These are phyloP conservation scores for Arachnopeziza araneosa DNA, from an alignment of 2,329 filamentous ascomycete genomes.

Conservation along the genomic window DNA sequence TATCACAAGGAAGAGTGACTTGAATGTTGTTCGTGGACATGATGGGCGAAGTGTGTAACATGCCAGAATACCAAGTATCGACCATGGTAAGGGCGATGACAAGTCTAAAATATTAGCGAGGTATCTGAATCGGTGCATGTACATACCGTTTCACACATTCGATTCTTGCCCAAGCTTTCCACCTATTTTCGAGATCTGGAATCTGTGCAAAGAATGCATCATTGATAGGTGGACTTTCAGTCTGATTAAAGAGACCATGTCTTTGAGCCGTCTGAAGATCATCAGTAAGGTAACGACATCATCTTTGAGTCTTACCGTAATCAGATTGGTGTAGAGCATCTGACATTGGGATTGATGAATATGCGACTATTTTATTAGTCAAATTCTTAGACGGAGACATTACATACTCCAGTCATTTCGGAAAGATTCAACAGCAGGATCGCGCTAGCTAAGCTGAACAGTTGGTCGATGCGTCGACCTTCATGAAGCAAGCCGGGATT, in stretches of 20 bases:
- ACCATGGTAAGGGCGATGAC: slow-evolving; percentile 19
- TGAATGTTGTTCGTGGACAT: slow-evolving; percentile 16
- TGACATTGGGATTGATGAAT: slow-evolving; percentile 36
- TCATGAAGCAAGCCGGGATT: slow-evolving; percentile 12
- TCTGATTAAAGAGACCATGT: slow-evolving; percentile 44
- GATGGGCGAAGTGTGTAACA: slow-evolving; percentile 17
- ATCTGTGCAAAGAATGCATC: slow-evolving; percentile 38
- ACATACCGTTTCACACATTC: slow-evolving; percentile 43
- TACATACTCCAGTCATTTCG: slow-evolving; percentile 20
- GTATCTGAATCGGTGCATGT: not conserved
- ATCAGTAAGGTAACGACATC: not conserved
- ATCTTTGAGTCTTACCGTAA: slow-evolving; percentile 32
- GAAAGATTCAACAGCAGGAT: slow-evolving; percentile 18
- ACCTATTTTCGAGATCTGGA: slow-evolving; percentile 39
- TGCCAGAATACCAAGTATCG: slow-evolving; percentile 22
- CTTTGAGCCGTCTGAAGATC: slow-evolving; percentile 38
- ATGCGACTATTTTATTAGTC: slow-evolving; percentile 10
- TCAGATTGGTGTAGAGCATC: slow-evolving; percentile 45
- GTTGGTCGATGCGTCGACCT: slow-evolving; percentile 17
- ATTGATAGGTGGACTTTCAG: slow-evolving; percentile 38
- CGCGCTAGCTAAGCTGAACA: slow-evolving; percentile 20
- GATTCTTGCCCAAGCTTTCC: slow-evolving; percentile 47
- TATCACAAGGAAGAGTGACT: slow-evolving; percentile 18
- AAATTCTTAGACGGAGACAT: not conserved
- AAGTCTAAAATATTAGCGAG: slow-evolving; percentile 10